Evolutionary conservation across 345 rosid genomes (phyloP), one percentile per base, ranked within the genome.

Genomic region (Carallia pectinifolia): DNA sequence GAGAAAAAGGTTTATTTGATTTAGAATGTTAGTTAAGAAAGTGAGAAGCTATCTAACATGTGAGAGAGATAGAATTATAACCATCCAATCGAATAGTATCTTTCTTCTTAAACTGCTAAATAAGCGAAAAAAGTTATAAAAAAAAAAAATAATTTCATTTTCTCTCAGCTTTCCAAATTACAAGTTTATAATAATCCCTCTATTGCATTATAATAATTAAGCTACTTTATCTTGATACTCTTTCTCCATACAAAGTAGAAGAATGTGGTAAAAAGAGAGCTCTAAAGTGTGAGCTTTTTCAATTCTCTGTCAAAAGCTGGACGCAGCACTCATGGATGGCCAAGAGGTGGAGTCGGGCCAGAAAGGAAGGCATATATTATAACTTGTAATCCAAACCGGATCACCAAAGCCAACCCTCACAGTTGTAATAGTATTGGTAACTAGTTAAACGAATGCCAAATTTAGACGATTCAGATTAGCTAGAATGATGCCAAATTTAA

Each of bases 271-370:
- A 12, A 23, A 62, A 54, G 40, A 48, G 58, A 52, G n/a, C 69
- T 33, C 10, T 44, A 68, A 76, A 72, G 70, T 67, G 34, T 69
- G 5, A 9, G 48, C 9, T 59, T 53, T 77, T 62, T 31, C 60
- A 16, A 10, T 27, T 77, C 54, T 65, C 7, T 61, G 76, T 67
- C 19, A 15, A 71, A 76, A 74, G 71, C 30, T 8, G 67, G 65
- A 54, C 52, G 50, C 53, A 33, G 54, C 58, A 75, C 39, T 58
- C 1, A 13, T 13, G 38, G 53, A 58, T 38, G n/a, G 67, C 50
- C 52, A 33, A 44, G 8, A n/a, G 48, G 58, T 16, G 59, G 30
- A 33, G 50, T 71, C 18, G 71, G 73, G 71, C 63, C 30, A n/a
- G 50, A 53, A 68, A 64, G 52, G 23, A 23, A 23, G 23, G 23